Evolutionary conservation across 2,329 filamentous ascomycete genomes (phyloP).

Genomic region (Stylonectria norvegica): DNA sequence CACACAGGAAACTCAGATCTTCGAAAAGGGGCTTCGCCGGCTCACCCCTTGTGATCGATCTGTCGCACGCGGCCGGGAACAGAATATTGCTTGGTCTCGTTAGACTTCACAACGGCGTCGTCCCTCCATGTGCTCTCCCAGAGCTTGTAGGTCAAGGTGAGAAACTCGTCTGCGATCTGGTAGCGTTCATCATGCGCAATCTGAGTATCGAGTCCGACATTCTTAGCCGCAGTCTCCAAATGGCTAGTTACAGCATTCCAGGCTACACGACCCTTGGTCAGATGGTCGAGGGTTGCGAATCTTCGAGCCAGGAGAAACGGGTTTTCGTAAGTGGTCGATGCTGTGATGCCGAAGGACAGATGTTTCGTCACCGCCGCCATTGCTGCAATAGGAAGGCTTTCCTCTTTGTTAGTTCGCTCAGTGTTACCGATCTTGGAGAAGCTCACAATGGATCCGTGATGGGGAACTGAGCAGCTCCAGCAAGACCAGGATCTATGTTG

Average conservation of each 20-base stretch:
- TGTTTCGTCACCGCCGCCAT: conserved; percentile 45
- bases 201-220: conserved; percentile 42
- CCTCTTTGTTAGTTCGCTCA: background rate
- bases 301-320: conserved; percentile 33
- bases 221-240: conserved; percentile 45
- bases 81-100: conserved; percentile 27
- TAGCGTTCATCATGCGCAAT: conserved; percentile 49
- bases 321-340: conserved; percentile 35
- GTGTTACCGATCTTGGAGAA: background rate
- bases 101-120: conserved; percentile 30
- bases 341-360: conserved; percentile 37
- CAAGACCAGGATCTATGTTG: conserved; percentile 23
- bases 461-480: conserved; percentile 39
- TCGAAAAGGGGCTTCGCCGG: background rate
- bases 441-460: conserved; percentile 38
- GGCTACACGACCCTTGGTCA: conserved; percentile 34
- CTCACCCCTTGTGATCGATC: conserved; percentile 33
- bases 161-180: conserved; percentile 45
- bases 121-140: conserved; percentile 51
- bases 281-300: conserved; percentile 35
- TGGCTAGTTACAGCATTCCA: conserved; percentile 53
- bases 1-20: background rate
- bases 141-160: conserved; percentile 44
- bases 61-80: conserved; percentile 33
- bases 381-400: conserved; percentile 35